phyloP scores from a whole-genome alignment of 1,284 basidiomycete species.

The Xanthoconium separans region DNA sequence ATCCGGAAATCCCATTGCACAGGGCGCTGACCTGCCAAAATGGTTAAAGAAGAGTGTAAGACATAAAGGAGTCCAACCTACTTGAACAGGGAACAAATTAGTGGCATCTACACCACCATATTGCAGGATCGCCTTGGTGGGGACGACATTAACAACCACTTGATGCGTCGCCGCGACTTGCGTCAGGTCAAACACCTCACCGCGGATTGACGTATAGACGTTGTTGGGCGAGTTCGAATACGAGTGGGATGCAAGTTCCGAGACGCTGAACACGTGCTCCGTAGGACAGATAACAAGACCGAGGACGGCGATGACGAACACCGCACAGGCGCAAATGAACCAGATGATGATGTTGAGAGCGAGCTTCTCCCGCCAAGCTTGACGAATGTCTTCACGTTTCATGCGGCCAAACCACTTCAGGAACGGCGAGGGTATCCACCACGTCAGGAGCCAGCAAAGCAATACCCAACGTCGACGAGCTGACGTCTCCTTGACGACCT shows the following conservation, averaged over 20 bases:
- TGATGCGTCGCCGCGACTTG: slow-evolving; percentile 60
- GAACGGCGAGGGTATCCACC: slow-evolving; percentile 80
- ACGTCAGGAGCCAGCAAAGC: slow-evolving; percentile 89
- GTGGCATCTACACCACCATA: slow-evolving; percentile 84
- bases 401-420: slow-evolving; percentile 80
- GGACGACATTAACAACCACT: slow-evolving; percentile 73
- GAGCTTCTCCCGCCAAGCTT: slow-evolving; percentile 98
- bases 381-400: slow-evolving; percentile 91
- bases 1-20: slow-evolving; percentile 84
- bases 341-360: slow-evolving; percentile 96
- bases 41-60: slow-evolving; percentile 3
- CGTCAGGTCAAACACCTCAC: slow-evolving; percentile 89
- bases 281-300: slow-evolving; percentile 92
- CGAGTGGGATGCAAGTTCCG: slow-evolving; percentile 77
- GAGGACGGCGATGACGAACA: slow-evolving; percentile 92
- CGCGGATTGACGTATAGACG: slow-evolving; percentile 82
- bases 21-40: slow-evolving; percentile 78
- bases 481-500: slow-evolving; percentile 80
- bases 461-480: slow-evolving; percentile 87
- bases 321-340: slow-evolving; percentile 38
- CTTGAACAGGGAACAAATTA: slow-evolving; percentile 92
- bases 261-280: slow-evolving; percentile 84
- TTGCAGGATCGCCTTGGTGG: slow-evolving; percentile 70
- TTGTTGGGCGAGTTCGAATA: slow-evolving; percentile 64
- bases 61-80: slow-evolving; percentile 29